Evolutionary conservation across 257 asterid genomes (phyloP), one percentile per base, ranked within the genome.

Genomic region (Leptodermis oblonga): DNA sequence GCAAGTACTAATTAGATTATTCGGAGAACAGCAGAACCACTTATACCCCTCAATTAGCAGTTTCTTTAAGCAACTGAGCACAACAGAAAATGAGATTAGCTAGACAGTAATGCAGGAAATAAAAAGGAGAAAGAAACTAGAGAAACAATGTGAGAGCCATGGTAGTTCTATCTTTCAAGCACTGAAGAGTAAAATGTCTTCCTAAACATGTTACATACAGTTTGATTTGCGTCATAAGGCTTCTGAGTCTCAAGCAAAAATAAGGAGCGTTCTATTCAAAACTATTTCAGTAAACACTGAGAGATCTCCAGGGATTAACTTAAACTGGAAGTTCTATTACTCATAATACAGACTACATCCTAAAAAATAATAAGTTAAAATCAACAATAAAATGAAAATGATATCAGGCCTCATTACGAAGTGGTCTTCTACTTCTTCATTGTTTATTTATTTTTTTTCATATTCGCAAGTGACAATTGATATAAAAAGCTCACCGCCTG

Each of bases 401-500:
- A 42, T 42, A 42, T 36, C 31, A 34, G 20, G 18, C 31, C 37
- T 36, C 67, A 42, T 20, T 22, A 37, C n/a, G 39, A 34, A 34
- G 39, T 34, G 39, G 39, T 34, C 3, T 34, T 34, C 39, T 34
- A 2, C 39, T 34, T 34, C 39, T 34, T 34, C 39, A 2, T 34
- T 34, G 3, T 34, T 6, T 34, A 2, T 34, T 34, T 34, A 34
- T 6, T 6, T 6, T n/a, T 53, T 13, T 49, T 45, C 54, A 67
- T 41, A 48, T 37, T 8, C 66, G 67, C 34, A 23, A 18, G 20
- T 31, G 62, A 67, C 33, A 28, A 18, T 17, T 39, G 4, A 25
- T 31, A 71, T 70, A 0, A 55, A 20, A 77, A 51, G 74, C 97
- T 85, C 73, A 94, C 99, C 83, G 99, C 97, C 79, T 91, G 99